phyloP scores from a whole-genome alignment of 2,329 filamentous ascomycete genomes.

The Scedosporium aurantiacum region DNA sequence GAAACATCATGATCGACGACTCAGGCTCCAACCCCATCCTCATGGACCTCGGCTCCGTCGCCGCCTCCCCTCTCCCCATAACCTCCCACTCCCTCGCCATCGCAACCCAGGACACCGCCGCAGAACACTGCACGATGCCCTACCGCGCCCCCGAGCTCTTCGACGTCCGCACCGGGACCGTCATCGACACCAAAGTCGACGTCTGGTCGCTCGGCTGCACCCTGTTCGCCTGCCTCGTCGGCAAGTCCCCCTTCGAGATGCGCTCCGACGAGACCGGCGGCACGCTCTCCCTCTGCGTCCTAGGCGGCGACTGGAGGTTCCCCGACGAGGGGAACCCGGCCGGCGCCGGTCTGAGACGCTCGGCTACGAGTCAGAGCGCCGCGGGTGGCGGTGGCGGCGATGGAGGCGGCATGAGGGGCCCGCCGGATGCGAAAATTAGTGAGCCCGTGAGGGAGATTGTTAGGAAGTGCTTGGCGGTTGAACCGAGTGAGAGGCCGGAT shows the following conservation, averaged over 20 bases:
- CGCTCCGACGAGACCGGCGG: constrained; percentile 93
- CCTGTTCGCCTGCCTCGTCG: constrained; percentile 91
- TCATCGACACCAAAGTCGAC: constrained; percentile 92
- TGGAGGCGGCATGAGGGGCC: constrained; percentile 14
- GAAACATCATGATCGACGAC: constrained; percentile 98
- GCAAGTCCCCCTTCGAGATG: constrained; percentile 94
- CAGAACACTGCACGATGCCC: constrained; percentile 96
- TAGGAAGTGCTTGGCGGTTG: constrained; percentile 72
- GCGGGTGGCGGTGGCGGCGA: constrained; percentile 13
- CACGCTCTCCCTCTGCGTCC: constrained; percentile 80
- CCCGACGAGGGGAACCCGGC: constrained; percentile 59
- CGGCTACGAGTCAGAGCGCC: constrained; percentile 16
- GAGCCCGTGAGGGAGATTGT: constrained; percentile 81
- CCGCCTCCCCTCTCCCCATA: constrained; percentile 76
- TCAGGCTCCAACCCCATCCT: constrained; percentile 79
- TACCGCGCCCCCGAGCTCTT: constrained; percentile 97
- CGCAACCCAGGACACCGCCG: constrained; percentile 85
- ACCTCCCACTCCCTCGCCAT: constrained; percentile 84
- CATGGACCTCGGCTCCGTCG: constrained; percentile 93
- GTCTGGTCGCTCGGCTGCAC: constrained; percentile 98
- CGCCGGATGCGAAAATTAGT: constrained; percentile 45
- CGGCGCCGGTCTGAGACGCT: constrained; percentile 28
- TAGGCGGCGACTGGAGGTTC: constrained; percentile 93
- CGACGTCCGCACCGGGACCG: constrained; percentile 85
- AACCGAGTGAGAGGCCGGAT: constrained; percentile 78